Conservation (phyloP, 2,329 filamentous ascomycete genomes). For the Alternaria atra region DNA sequence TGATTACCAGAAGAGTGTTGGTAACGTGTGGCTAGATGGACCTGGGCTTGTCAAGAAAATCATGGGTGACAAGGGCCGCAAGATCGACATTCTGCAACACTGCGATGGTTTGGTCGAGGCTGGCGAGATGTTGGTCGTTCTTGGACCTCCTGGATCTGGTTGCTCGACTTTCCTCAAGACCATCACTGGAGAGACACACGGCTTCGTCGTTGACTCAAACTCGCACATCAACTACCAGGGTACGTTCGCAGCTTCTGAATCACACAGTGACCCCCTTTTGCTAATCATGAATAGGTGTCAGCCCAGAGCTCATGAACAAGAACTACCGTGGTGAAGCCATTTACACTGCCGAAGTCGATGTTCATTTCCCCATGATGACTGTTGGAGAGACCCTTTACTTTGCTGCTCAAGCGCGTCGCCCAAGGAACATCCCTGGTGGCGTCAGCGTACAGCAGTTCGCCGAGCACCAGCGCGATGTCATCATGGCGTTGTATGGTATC, state of each 20-base stretch:
- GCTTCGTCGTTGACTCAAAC: conserved; percentile 74
- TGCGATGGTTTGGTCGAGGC: conserved; percentile 74
- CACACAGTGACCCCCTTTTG: background rate
- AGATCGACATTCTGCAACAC: conserved; percentile 71
- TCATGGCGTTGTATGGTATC: conserved; percentile 73
- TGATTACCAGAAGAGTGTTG: conserved; percentile 62
- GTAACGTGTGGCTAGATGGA: conserved; percentile 56
- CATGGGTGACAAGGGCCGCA: conserved; percentile 45
- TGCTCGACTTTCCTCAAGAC: conserved; percentile 89
- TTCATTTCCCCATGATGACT: conserved; percentile 79
- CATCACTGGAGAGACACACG: conserved; percentile 82
- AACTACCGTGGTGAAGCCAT: conserved; percentile 85
- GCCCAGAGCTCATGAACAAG: conserved; percentile 77
- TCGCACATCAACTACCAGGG: conserved; percentile 82
- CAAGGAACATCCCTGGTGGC: conserved; percentile 68
- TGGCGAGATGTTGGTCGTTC: conserved; percentile 79
- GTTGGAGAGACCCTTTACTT: conserved; percentile 84
- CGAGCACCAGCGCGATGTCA: conserved; percentile 68
- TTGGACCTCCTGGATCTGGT: conserved; percentile 73
- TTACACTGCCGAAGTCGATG: conserved; percentile 85
- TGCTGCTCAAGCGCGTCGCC: conserved; percentile 74
- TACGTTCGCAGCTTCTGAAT: conserved; percentile 30
- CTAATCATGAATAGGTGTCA: conserved; percentile 60
- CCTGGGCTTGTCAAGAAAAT: conserved; percentile 50
- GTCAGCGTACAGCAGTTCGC: conserved; percentile 65